phyloP scores from a whole-genome alignment of 1,284 basidiomycete species.

The Moniliella sp. region DNA sequence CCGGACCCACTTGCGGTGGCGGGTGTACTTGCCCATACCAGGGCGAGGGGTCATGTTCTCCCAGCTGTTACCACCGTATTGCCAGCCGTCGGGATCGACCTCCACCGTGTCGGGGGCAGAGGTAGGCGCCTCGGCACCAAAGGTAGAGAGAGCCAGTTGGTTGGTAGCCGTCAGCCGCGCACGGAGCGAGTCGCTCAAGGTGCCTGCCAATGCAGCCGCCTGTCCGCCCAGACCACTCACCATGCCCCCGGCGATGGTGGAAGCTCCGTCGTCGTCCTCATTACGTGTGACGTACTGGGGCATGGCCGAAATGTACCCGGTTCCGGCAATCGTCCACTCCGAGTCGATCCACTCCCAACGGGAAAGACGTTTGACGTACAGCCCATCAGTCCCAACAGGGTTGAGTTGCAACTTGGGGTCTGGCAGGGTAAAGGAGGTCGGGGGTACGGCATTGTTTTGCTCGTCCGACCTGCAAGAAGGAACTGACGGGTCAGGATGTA shows the following conservation, averaged over 20 bases:
- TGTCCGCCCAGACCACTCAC: no score
- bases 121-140: no score
- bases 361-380: conserved; percentile 20
- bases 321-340: conserved; percentile 35
- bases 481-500: neutral
- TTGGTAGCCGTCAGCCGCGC: no score
- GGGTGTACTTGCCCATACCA: conserved; percentile 50
- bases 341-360: conserved; percentile 37
- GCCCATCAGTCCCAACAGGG: conserved; percentile 10
- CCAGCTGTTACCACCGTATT: conserved; percentile 90
- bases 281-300: no score
- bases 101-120: no score
- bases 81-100: conserved; percentile 74
- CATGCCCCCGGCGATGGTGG: no score
- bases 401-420: conserved; percentile 27
- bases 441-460: conserved; percentile 35
- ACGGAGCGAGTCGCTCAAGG: no score
- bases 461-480: conserved; percentile 28
- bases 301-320: conserved; percentile 5
- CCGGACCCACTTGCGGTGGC: conserved; percentile 34
- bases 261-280: no score
- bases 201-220: no score
- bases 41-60: conserved; percentile 53
- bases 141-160: no score
- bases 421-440: conserved; percentile 41